Evolutionary conservation across 2,329 filamentous ascomycete genomes (phyloP).

Genomic region (Ceratocystis variospora): DNA sequence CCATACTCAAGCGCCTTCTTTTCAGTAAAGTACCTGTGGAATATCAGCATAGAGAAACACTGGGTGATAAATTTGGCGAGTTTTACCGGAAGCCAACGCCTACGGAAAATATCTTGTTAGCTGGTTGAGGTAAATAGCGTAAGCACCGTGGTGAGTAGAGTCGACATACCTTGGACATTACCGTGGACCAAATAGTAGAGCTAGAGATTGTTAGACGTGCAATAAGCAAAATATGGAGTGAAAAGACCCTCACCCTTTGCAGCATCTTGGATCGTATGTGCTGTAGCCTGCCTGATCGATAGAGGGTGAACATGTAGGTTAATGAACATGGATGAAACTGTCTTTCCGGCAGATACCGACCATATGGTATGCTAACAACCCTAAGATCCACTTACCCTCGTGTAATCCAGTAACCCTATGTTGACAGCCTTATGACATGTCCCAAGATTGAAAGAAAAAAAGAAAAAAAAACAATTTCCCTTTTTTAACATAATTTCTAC

Average conservation of each 20-base stretch:
- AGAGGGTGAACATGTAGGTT: no score
- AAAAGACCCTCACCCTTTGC: no score
- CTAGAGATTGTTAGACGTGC: slow-evolving; percentile 26
- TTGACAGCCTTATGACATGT: no score
- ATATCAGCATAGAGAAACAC: not conserved
- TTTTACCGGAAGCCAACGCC: slow-evolving; percentile 43
- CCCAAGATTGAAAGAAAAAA: no score
- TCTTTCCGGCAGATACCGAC: no score
- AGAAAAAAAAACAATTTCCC: not conserved
- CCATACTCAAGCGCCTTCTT: slow-evolving; percentile 37
- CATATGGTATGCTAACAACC: not conserved
- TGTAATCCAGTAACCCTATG: not conserved
- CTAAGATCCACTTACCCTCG: not conserved
- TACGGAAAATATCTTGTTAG: slow-evolving; percentile 22
- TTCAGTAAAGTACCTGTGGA: slow-evolving; percentile 38
- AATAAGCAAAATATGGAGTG: no score
- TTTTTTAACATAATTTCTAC: not conserved
- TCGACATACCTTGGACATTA: slow-evolving; percentile 47
- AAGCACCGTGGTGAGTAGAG: not conserved
- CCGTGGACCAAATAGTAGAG: slow-evolving; percentile 53
- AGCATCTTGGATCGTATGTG: no score
- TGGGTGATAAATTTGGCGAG: not conserved
- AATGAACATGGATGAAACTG: no score
- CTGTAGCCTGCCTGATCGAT: no score
- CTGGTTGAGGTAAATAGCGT: not conserved